Evolutionary conservation across 163 green algal species (phyloP), one percentile per base, ranked within the genome.

Genomic region (Volvox carteri): DNA sequence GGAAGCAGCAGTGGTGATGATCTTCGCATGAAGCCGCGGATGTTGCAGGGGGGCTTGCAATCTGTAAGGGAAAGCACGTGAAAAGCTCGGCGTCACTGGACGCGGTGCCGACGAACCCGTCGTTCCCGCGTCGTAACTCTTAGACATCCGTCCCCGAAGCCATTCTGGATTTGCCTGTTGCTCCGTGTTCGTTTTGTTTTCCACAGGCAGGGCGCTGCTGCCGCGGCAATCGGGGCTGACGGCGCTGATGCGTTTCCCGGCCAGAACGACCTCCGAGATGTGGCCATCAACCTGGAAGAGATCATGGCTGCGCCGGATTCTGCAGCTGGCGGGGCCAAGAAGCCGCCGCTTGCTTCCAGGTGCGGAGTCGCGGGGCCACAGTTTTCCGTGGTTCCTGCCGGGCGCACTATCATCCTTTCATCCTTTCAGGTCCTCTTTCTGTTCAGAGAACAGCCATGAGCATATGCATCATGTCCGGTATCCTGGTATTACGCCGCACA

Each of bases 261-360:
- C 37, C 30, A 58, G 25, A 58, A 39, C 37, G 78, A 75, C 78
- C 42, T 60, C 19, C 18, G 41, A 8, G 78, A 46, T 12, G 78
- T 48, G 30, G 14, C 41, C 21, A 46, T 76, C 2, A 67, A 86
- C 56, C 41, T 86, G 78, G 58, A 48, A 41, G 60, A 52, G 41
- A 25, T 72, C 7, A 86, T 86, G 78, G 78, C 78, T 18, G 78
- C 42, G 60, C 78, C 78, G 41, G 78, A 76, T 7, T 7, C 11
- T 0, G 56, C 39, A 1, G 60, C 18, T 0, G 11, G 23, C 6
- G 54, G 46, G 41, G 23, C 54, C 35, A 85, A 30, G 16, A 75
- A 85, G 23, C 54, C 78, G 6, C 78, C 75, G 0, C n/a, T 74
- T 30, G 77, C 33, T 0, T 25, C 52, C 52, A 85, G 52, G 77